Percentiles rank a stretch among this genome's conserved stretches.
These are phyloP conservation scores for Phalaenopsis aphrodite DNA, from an alignment of 106 monocot genomes.

Conservation along the genomic window DNA sequence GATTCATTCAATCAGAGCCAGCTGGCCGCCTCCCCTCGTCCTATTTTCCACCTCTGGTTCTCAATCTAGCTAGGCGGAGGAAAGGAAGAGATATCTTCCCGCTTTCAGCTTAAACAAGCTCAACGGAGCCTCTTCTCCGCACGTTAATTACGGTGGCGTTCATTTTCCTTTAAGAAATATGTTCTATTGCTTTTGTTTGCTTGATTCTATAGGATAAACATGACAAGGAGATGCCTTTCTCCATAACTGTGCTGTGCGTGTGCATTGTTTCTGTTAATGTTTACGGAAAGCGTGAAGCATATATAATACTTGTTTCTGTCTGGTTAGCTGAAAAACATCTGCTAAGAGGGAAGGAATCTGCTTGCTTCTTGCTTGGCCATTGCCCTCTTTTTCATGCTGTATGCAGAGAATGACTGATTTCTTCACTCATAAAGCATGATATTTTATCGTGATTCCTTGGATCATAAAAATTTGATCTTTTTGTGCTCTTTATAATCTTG, in stretches of 20 bases:
- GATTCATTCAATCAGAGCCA: not conserved
- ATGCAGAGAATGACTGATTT: not conserved
- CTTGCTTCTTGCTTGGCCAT: not conserved
- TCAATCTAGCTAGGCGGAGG: no score
- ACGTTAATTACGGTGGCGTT: no score
- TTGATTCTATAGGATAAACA: no score
- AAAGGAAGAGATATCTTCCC: no score
- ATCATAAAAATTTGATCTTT: not conserved
- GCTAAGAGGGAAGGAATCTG: not conserved
- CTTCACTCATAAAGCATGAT: slow-evolving; percentile 6
- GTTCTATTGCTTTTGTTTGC: no score
- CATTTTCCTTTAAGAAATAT: no score
- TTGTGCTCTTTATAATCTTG: not conserved
- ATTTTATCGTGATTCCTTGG: not conserved
- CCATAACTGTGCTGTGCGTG: no score
- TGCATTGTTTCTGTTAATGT: not conserved
- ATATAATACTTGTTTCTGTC: not conserved
- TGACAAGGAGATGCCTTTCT: no score
- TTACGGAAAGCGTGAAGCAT: not conserved
- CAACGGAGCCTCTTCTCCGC: no score
- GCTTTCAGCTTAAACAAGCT: no score
- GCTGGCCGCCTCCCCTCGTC: no score
- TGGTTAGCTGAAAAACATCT: not conserved
- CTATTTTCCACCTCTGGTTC: no score
- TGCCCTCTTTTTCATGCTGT: not conserved